These are phyloP conservation scores for Coemansia erecta DNA, from an alignment of 192 early-diverging fungal genomes.

Conservation along the genomic window DNA sequence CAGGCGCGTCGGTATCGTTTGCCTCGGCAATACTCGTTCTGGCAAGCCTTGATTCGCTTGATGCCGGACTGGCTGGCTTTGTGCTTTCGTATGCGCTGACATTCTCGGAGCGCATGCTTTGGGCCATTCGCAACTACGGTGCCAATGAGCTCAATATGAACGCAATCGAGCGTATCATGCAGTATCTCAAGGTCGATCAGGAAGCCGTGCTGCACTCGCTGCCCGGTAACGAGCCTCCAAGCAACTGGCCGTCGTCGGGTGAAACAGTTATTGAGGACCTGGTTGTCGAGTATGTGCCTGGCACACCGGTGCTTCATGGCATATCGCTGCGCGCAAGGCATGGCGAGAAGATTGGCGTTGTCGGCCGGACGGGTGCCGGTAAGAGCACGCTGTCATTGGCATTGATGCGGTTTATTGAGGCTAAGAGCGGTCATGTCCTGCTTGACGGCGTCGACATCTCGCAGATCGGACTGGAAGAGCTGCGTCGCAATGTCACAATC, in stretches of 20 bases:
- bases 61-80: slow-evolving; percentile 84
- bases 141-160: slow-evolving; percentile 85
- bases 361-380: slow-evolving; percentile 82
- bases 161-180: slow-evolving; percentile 75
- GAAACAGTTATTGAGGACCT: slow-evolving; percentile 66
- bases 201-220: slow-evolving; percentile 57
- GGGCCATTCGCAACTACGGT: slow-evolving; percentile 74
- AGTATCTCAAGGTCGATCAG: slow-evolving; percentile 77
- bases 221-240: not conserved
- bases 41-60: slow-evolving; percentile 50
- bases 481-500: slow-evolving; percentile 78
- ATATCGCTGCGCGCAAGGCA: slow-evolving; percentile 68
- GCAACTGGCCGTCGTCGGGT: not conserved
- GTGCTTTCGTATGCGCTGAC: slow-evolving; percentile 76
- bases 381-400: slow-evolving; percentile 71
- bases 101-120: slow-evolving; percentile 76
- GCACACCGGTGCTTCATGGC: slow-evolving; percentile 72
- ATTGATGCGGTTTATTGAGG: slow-evolving; percentile 76
- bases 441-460: slow-evolving; percentile 79
- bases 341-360: slow-evolving; percentile 82
- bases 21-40: slow-evolving; percentile 65
- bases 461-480: slow-evolving; percentile 68
- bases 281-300: slow-evolving; percentile 71
- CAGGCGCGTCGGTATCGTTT: slow-evolving; percentile 73
- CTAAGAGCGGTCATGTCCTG: slow-evolving; percentile 57